These are phyloP conservation scores for Echeveria elegans DNA, from an alignment of 164 flowering plant genomes.

Conservation along the genomic window DNA sequence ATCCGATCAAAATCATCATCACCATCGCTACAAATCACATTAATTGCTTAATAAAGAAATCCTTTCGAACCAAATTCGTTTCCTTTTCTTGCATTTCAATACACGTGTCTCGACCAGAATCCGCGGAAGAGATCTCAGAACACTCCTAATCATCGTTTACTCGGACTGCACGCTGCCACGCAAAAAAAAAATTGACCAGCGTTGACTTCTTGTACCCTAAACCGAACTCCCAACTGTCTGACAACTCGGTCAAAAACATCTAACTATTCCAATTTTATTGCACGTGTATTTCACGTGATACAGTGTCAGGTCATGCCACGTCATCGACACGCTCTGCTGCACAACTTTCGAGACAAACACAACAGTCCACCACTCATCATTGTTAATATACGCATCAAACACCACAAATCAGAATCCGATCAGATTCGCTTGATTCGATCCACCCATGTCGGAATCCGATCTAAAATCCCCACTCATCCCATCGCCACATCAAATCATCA, in stretches of 20 bases:
- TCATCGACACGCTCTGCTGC: constrained; percentile 1
- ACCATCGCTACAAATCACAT: neutral
- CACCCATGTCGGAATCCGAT: neutral
- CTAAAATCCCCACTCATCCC: neutral
- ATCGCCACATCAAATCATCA: constrained; percentile 3
- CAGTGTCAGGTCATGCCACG: neutral
- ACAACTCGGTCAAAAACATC: neutral
- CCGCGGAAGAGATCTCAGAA: neutral
- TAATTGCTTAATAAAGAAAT: neutral
- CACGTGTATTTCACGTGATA: neutral
- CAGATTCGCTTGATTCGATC: neutral
- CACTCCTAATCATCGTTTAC: neutral
- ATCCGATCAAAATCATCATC: neutral
- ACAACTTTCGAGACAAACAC: neutral
- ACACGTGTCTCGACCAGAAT: neutral
- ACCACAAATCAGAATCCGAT: neutral
- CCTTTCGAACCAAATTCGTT: neutral
- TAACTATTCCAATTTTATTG: neutral
- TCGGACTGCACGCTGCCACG: neutral
- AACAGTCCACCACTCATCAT: neutral
- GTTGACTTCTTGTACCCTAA: neutral
- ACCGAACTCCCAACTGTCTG: neutral
- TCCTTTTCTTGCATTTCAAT: neutral
- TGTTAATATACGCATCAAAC: neutral
- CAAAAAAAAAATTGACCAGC: neutral